Percentiles rank a stretch among this genome's conserved stretches.
phyloP scores from a whole-genome alignment of 768 basidiomycete genomes.

The Imleria badia region DNA sequence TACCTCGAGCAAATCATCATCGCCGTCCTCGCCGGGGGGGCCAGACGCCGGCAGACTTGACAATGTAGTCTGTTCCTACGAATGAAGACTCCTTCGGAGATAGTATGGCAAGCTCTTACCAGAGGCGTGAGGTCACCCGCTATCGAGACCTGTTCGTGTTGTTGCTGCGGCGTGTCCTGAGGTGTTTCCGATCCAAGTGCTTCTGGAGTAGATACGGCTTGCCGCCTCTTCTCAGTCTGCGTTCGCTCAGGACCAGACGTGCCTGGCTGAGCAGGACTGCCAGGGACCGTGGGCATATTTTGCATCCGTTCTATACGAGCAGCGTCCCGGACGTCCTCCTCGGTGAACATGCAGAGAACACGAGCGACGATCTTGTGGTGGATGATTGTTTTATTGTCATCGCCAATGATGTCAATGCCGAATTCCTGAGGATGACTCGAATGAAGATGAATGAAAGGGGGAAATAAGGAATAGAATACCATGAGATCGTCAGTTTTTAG shows the following conservation, averaged over 20 bases:
- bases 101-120: too few relatives aligned
- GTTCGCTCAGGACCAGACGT: slow-evolving; percentile 8
- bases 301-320: slow-evolving; percentile 70
- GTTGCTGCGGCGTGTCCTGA: too few relatives aligned
- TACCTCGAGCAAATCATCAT: too few relatives aligned
- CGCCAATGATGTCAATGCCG: slow-evolving; percentile 97
- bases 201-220: too few relatives aligned
- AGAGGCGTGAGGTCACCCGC: too few relatives aligned
- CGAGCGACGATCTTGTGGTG: slow-evolving; percentile 99
- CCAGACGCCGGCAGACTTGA: too few relatives aligned
- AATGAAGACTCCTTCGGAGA: too few relatives aligned
- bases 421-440: slow-evolving; percentile 67
- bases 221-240: too few relatives aligned
- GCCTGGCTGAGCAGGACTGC: slow-evolving; percentile 38
- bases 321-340: slow-evolving; percentile 79
- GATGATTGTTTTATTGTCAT: slow-evolving; percentile 96
- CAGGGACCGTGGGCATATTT: slow-evolving; percentile 31
- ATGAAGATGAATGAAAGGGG: slow-evolving; percentile 6
- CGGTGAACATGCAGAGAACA: slow-evolving; percentile 82
- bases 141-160: too few relatives aligned
- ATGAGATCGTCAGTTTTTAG: slow-evolving; percentile 95
- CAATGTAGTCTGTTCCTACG: too few relatives aligned
- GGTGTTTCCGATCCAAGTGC: too few relatives aligned
- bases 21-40: too few relatives aligned
- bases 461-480: slow-evolving; percentile 49